Conservation (phyloP, 371 early-diverging fungal species). For the Parasitella parasitica region DNA sequence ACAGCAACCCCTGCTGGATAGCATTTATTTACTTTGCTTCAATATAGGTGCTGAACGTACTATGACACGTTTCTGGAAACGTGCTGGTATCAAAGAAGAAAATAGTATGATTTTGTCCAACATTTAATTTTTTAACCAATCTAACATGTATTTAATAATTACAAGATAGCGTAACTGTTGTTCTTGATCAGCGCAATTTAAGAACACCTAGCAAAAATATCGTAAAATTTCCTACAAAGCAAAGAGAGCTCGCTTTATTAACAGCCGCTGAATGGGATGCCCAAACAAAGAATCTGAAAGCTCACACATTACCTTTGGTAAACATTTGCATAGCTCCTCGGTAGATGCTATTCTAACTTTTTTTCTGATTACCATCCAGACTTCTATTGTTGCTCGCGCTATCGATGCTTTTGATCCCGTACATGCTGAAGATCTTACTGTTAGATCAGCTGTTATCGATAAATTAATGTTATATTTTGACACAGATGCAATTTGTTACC, state of each 20-base stretch:
- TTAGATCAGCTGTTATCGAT: conserved; percentile 68
- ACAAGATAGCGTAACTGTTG: conserved; percentile 56
- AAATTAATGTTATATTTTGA: conserved; percentile 79
- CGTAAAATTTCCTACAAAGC: conserved; percentile 58
- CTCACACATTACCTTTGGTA: conserved; percentile 88
- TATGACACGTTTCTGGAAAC: conserved; percentile 78
- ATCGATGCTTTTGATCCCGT: conserved; percentile 69
- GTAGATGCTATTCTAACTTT: neutral
- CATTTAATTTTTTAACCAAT: neutral
- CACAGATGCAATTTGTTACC: conserved; percentile 89
- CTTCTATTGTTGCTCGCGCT: conserved; percentile 83
- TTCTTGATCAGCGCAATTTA: conserved; percentile 78
- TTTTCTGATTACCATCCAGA: conserved; percentile 42
- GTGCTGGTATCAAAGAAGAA: conserved; percentile 59
- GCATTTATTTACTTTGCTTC: neutral
- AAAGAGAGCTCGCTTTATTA: conserved; percentile 71
- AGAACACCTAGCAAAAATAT: conserved; percentile 82
- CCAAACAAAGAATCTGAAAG: conserved; percentile 73
- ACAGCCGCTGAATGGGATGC: conserved; percentile 95
- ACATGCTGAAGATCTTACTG: conserved; percentile 28
- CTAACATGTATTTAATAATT: conserved; percentile 11
- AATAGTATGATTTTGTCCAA: conserved; percentile 36
- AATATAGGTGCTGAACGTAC: conserved; percentile 56
- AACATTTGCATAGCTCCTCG: neutral
- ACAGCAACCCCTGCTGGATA: neutral